These are phyloP conservation scores for Cenchrus fungigraminus DNA, from an alignment of 176 grass and related monocot genomes.

Conservation along the genomic window DNA sequence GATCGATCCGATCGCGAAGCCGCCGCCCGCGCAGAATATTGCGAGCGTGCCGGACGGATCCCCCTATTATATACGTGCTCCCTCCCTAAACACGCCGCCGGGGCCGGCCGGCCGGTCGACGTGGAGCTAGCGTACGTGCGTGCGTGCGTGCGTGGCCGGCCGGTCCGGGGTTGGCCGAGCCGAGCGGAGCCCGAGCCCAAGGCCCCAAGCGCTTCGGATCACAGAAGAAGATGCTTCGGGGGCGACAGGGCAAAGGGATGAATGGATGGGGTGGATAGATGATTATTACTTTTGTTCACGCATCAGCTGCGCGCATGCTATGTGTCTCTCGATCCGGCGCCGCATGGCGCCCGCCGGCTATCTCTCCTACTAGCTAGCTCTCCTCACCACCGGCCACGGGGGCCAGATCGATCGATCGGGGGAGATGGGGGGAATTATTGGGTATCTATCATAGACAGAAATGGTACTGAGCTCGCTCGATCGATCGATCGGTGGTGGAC, in stretches of 20 bases:
- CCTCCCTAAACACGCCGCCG: not conserved
- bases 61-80: not conserved
- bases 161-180: no score
- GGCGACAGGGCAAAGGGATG: not conserved
- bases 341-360: no score
- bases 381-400: not conserved
- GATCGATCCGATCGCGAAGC: not conserved
- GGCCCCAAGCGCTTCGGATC: not conserved
- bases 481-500: not conserved
- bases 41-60: not conserved
- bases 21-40: not conserved
- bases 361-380: not conserved
- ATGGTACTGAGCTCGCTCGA: not conserved
- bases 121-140: not conserved
- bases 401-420: not conserved
- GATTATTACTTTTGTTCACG: not conserved
- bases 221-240: not conserved
- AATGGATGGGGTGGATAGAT: not conserved
- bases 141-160: not conserved
- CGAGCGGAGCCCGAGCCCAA: no score
- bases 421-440: not conserved
- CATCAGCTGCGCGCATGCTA: not conserved
- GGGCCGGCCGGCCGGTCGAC: not conserved
- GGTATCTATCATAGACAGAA: not conserved
- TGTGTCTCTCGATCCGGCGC: conserved; percentile 4